Conservation (phyloP, 1,284 basidiomycete species). For the Phylloboletellus chloephorus region DNA sequence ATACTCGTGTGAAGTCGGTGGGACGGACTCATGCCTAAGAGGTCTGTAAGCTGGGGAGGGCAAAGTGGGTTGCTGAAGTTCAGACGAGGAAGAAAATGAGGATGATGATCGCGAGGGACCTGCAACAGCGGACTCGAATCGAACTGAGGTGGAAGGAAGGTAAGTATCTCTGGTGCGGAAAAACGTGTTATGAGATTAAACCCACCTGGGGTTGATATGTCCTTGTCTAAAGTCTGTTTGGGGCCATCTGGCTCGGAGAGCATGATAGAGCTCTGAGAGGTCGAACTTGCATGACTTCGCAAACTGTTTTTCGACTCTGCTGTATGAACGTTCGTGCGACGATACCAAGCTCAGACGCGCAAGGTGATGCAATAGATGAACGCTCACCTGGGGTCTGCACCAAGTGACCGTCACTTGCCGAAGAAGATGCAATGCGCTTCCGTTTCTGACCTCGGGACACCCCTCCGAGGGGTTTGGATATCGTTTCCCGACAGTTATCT, state of each 20-base stretch:
- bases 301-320: constrained; percentile 6
- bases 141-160: constrained; percentile 8
- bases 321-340: constrained; percentile 6
- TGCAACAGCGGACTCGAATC: constrained; percentile 4
- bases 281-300: constrained; percentile 8
- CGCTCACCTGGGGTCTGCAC: constrained; percentile 19
- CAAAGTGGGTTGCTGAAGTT: constrained; percentile 8
- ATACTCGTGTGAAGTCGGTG: constrained; percentile 1
- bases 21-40: constrained; percentile 6
- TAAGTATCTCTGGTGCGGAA: constrained; percentile 11
- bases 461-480: constrained; percentile 11
- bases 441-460: constrained; percentile 18
- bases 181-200: not conserved
- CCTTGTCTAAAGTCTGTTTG: constrained; percentile 1
- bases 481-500: constrained; percentile 8
- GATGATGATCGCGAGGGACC: constrained; percentile 10
- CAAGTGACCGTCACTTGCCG: constrained; percentile 4
- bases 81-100: constrained; percentile 7
- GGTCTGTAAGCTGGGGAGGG: constrained; percentile 10
- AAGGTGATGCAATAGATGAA: constrained; percentile 9
- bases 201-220: constrained; percentile 15
- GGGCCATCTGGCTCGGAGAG: constrained; percentile 4
- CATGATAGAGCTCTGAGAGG: constrained; percentile 6
- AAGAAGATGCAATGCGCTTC: constrained; percentile 20
- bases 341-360: constrained; percentile 9